phyloP scores from a whole-genome alignment of 371 early-diverging fungal species.

The Mortierella sp. region DNA sequence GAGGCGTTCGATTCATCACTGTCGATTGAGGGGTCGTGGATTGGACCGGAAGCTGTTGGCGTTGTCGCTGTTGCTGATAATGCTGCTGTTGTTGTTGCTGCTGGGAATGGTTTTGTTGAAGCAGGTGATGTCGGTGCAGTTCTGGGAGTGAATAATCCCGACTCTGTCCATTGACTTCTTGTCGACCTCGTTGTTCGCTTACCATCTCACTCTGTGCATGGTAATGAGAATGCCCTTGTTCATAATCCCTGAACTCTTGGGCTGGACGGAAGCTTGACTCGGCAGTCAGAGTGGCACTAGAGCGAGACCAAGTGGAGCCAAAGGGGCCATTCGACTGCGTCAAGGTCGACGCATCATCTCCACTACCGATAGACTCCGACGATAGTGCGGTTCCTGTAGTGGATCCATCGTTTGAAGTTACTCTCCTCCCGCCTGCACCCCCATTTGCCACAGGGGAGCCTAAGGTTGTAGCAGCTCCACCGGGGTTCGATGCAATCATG shows the following conservation, averaged over 20 bases:
- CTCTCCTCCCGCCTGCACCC: background rate
- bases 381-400: background rate
- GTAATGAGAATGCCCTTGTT: conserved; percentile 47
- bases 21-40: conserved; percentile 24
- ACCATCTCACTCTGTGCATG: conserved; percentile 18
- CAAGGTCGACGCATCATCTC: background rate
- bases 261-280: background rate
- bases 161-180: background rate
- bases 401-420: background rate
- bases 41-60: background rate
- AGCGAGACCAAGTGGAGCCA: background rate
- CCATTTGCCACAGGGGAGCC: background rate
- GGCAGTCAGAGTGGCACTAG: background rate
- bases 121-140: conserved; percentile 14
- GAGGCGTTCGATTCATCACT: conserved; percentile 36
- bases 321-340: background rate
- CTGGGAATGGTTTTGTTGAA: background rate
- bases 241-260: conserved; percentile 34
- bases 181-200: conserved; percentile 5
- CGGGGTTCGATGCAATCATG: background rate
- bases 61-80: background rate
- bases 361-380: background rate
- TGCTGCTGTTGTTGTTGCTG: conserved; percentile 13
- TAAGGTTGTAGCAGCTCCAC: background rate
- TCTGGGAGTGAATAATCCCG: background rate